Percentiles rank a stretch among this genome's conserved stretches.
Conservation (phyloP, 2,329 filamentous ascomycete species). For the Parastagonospora avenae region DNA sequence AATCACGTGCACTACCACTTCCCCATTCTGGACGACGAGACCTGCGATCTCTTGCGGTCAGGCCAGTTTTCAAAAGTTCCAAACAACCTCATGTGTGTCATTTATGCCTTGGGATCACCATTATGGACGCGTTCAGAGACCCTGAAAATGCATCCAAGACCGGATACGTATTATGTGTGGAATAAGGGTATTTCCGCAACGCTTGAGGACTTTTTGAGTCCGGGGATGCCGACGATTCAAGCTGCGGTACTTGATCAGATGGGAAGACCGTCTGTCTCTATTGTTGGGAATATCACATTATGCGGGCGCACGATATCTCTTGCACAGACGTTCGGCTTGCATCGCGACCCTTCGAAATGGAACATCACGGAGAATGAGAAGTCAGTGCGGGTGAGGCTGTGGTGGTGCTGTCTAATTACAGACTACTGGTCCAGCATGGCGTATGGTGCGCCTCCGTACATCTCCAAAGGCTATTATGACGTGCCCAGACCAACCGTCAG, state of each 20-base stretch:
- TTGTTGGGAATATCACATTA: conserved; percentile 57
- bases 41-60: conserved; percentile 39
- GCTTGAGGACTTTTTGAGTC: conserved; percentile 51
- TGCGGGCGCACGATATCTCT: conserved; percentile 60
- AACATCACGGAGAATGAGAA: conserved; percentile 58
- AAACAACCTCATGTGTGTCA: conserved; percentile 46
- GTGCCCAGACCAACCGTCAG: conserved; percentile 59
- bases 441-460: conserved; percentile 61
- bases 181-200: conserved; percentile 50
- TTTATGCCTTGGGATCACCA: conserved; percentile 46
- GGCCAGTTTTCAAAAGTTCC: conserved; percentile 44
- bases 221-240: conserved; percentile 48
- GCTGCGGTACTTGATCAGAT: conserved; percentile 49
- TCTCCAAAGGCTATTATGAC: conserved; percentile 60
- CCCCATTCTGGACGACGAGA: conserved; percentile 48
- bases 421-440: conserved; percentile 63
- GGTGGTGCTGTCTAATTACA: conserved; percentile 64
- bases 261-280: conserved; percentile 48
- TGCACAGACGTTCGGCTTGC: conserved; percentile 61
- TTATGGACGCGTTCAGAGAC: conserved; percentile 46
- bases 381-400: conserved; percentile 57
- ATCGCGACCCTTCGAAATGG: conserved; percentile 61
- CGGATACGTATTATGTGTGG: conserved; percentile 48
- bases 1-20: conserved; percentile 44
- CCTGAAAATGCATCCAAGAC: conserved; percentile 43